Evolutionary conservation across 495 filamentous ascomycete species (phyloP).

Genomic region (Rusavskia elegans): DNA sequence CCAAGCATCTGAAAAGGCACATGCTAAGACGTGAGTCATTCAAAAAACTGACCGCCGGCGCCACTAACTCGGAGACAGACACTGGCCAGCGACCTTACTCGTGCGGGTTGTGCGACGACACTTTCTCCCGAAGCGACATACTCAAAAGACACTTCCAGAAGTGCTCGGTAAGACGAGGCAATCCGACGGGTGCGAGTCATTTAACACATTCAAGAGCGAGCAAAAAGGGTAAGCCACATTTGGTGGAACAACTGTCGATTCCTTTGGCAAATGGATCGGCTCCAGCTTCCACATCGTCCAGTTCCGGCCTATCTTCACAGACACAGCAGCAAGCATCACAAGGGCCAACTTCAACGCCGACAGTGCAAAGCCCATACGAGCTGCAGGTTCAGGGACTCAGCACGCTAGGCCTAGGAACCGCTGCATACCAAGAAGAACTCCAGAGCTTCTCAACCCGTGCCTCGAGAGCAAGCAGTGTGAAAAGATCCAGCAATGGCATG

Average conservation of each 20-base stretch:
- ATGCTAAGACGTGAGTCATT: slow-evolving; percentile 73
- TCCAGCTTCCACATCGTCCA: slow-evolving; percentile 13
- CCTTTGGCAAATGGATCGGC: slow-evolving; percentile 21
- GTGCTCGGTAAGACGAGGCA: slow-evolving; percentile 86
- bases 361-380: slow-evolving; percentile 11
- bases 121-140: slow-evolving; percentile 96
- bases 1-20: slow-evolving; percentile 95
- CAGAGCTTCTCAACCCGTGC: slow-evolving; percentile 24
- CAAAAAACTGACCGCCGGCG: slow-evolving; percentile 3
- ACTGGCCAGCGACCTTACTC: slow-evolving; percentile 94
- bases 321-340: background rate
- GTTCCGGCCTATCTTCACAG: background rate
- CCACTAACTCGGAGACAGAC: slow-evolving; percentile 35
- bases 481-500: slow-evolving; percentile 29
- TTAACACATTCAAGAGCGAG: slow-evolving; percentile 81
- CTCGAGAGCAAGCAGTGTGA: slow-evolving; percentile 42
- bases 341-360: slow-evolving; percentile 5
- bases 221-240: slow-evolving; percentile 43
- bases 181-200: slow-evolving; percentile 84
- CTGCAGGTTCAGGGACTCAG: slow-evolving; percentile 30
- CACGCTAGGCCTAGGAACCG: slow-evolving; percentile 27
- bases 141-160: slow-evolving; percentile 98
- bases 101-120: slow-evolving; percentile 92
- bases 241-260: slow-evolving; percentile 1
- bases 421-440: slow-evolving; percentile 3